Evolutionary conservation across 2,329 filamentous ascomycete genomes (phyloP).

Genomic region (Pseudogymnoascus sp.): DNA sequence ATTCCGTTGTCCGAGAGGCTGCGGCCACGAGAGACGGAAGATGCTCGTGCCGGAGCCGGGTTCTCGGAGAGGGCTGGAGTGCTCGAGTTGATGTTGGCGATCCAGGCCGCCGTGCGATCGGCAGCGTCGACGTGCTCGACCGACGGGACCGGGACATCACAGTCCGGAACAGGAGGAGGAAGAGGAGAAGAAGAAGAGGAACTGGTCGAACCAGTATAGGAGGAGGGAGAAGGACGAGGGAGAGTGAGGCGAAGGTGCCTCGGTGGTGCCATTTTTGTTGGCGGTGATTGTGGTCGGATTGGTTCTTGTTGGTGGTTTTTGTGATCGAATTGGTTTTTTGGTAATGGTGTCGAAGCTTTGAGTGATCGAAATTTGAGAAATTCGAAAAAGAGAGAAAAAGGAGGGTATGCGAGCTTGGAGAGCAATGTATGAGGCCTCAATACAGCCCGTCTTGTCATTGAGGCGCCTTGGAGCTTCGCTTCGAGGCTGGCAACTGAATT

Average conservation of each 20-base stretch:
- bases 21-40: neutral
- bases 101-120: neutral
- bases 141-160: neutral
- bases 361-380: neutral
- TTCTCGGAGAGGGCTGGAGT: neutral
- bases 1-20: neutral
- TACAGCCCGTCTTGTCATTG: neutral
- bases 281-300: neutral
- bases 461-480: neutral
- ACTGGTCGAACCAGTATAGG: neutral
- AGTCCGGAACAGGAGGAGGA: neutral
- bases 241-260: neutral
- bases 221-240: neutral
- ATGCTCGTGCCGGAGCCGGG: neutral
- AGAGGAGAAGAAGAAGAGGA: too few species aligned
- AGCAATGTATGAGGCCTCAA: neutral
- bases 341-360: too few species aligned
- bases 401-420: neutral
- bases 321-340: neutral
- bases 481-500: neutral
- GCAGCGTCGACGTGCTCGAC: neutral
- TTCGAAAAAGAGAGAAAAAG: neutral
- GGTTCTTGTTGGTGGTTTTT: neutral
- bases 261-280: neutral
- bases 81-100: neutral